A percentile compares a stretch with the other conserved stretches of the same genome.
Conservation (phyloP, 2,329 filamentous ascomycete genomes). For the Chaetomium sp. region DNA sequence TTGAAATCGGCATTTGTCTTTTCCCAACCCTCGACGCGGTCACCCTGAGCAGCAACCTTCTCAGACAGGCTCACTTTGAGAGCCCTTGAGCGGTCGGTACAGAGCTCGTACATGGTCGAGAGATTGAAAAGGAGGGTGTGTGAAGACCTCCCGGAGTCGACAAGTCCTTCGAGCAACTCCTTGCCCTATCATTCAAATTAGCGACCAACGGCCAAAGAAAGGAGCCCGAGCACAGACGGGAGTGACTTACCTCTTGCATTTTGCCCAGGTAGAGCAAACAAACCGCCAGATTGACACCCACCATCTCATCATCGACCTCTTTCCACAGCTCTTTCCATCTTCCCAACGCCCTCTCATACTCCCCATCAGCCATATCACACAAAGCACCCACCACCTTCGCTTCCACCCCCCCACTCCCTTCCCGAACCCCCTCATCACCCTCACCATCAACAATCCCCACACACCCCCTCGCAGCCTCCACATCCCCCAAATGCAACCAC, state of each 20-base stretch:
- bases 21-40: constrained; percentile 59
- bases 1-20: constrained; percentile 71
- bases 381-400: constrained; percentile 58
- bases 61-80: constrained; percentile 68
- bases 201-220: no score
- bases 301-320: constrained; percentile 54
- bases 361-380: constrained; percentile 69
- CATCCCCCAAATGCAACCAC: constrained; percentile 72
- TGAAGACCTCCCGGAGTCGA: constrained; percentile 59
- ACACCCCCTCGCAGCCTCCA: constrained; percentile 56
- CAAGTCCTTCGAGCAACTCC: constrained; percentile 57
- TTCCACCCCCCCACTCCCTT: constrained; percentile 36
- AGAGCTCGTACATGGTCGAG: constrained; percentile 85
- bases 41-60: constrained; percentile 54
- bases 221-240: no score
- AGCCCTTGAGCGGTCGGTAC: constrained; percentile 65
- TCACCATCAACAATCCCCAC: constrained; percentile 32
- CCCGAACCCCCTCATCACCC: constrained; percentile 31
- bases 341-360: constrained; percentile 57
- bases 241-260: constrained; percentile 48
- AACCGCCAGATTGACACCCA: constrained; percentile 76
- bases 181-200: constrained; percentile 45
- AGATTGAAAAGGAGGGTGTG: constrained; percentile 83
- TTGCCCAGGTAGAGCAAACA: constrained; percentile 75
- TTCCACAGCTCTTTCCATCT: constrained; percentile 51